Evolutionary conservation across 108 stramenopile genomes (phyloP).

Genomic region (Thalassiosira profunda): DNA sequence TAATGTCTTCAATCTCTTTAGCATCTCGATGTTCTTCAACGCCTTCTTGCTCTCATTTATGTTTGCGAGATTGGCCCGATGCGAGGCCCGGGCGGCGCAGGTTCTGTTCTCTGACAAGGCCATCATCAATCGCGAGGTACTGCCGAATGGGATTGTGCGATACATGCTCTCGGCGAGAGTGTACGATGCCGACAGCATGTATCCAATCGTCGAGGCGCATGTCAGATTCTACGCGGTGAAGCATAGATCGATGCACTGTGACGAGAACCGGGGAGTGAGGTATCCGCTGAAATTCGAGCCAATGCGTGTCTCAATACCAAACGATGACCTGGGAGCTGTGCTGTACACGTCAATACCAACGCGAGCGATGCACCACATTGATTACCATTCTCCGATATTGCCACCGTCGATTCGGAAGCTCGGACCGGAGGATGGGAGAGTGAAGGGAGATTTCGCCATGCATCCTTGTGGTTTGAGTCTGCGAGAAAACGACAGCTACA

Average conservation of each 20-base stretch:
- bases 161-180: slow-evolving; percentile 51
- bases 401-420: slow-evolving; percentile 28
- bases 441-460: slow-evolving; percentile 23
- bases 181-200: slow-evolving; percentile 71
- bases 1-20: too few species aligned
- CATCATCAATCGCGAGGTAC: slow-evolving; percentile 52
- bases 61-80: slow-evolving; percentile 59
- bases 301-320: slow-evolving; percentile 61
- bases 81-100: slow-evolving; percentile 65
- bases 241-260: slow-evolving; percentile 17
- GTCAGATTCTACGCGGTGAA: slow-evolving; percentile 78
- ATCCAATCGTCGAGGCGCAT: slow-evolving; percentile 89
- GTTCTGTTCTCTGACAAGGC: slow-evolving; percentile 81
- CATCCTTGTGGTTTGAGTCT: slow-evolving; percentile 43
- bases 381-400: slow-evolving; percentile 52
- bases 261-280: slow-evolving; percentile 18
- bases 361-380: slow-evolving; percentile 63
- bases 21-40: slow-evolving; percentile 78
- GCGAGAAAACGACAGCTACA: slow-evolving; percentile 52
- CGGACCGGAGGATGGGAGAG: slow-evolving; percentile 24
- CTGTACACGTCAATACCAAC: slow-evolving; percentile 63
- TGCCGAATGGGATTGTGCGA: slow-evolving; percentile 21
- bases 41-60: slow-evolving; percentile 85
- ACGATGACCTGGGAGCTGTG: slow-evolving; percentile 70
- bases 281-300: slow-evolving; percentile 49